Percentiles rank a stretch among this genome's conserved stretches.
phyloP scores from a whole-genome alignment of 345 rosid genomes.

The Toxicodendron radicans region DNA sequence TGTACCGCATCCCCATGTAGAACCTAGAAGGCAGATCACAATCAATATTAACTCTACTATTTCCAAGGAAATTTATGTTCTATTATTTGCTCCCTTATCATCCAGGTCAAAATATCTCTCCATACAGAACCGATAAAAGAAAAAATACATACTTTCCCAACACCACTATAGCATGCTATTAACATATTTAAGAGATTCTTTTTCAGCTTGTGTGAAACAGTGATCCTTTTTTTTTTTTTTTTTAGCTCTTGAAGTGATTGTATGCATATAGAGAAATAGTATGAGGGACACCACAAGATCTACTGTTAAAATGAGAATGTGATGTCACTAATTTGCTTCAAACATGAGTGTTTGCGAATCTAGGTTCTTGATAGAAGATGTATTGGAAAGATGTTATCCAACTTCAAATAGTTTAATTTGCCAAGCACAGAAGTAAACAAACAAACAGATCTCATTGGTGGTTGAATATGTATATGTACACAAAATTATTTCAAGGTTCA shows the following conservation, averaged over 20 bases:
- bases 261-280: not conserved
- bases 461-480: not conserved
- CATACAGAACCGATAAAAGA: not conserved
- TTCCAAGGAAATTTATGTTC: not conserved
- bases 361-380: not conserved
- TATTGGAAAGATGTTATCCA: not conserved
- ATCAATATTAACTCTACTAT: not conserved
- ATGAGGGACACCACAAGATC: not conserved
- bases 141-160: not conserved
- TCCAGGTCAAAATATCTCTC: conserved; percentile 6
- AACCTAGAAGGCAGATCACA: conserved; percentile 49
- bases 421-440: not conserved
- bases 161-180: not conserved
- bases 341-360: not conserved
- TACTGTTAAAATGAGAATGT: not conserved
- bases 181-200: not conserved
- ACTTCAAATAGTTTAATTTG: not conserved
- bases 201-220: too few relatives aligned
- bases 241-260: too few relatives aligned
- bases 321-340: not conserved
- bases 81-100: not conserved
- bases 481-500: not conserved
- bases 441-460: not conserved
- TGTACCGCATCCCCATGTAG: conserved; percentile 96
- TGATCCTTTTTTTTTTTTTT: too few relatives aligned